Evolutionary conservation across 2,329 filamentous ascomycete genomes (phyloP), one percentile per base, ranked within the genome.

Genomic region (Eutypa lata): DNA sequence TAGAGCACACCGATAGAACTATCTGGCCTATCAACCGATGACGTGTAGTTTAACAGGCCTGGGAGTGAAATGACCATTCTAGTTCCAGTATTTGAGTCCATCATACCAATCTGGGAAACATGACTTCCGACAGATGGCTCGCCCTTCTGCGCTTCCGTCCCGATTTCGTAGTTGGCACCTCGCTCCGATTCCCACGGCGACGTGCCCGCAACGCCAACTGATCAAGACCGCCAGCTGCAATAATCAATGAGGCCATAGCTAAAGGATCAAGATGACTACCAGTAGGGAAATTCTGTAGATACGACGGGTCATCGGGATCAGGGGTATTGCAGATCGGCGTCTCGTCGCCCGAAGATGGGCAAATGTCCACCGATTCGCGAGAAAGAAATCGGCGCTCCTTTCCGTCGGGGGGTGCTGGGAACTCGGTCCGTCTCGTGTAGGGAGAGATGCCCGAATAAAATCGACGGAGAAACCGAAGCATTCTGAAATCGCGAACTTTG

Each of bases 261-360:
- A 67, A 46, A 19, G 61, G 53, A 31, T 62, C 58, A 16, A 61
- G 35, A 40, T 57, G 47, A 35, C 55, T 56, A 0, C 56, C 53
- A 18, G 21, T 18, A 6, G 52, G 24, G 19, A 16, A 38, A 16
- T 38, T 38, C 13, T 19, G 38, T n/a, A 49, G 50, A 10, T 43
- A 37, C 7, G 53, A 55, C n/a, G 56, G 54, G 11, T 43, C 19
- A 21, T 55, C 55, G 1, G 64, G 61, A 51, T 63, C 61, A 1
- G 65, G 65, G 3, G 65, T 68, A 24, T 66, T 66, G 47, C 61
- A 67, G 5, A 67, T 31, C 2, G 61, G 64, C 8, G 54, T 61
- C 44, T 67, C 65, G 14, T 66, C 61, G 5, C 62, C 61, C 3
- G 65, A 66, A 13, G 64, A 66, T 7, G 64, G 62, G 58, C 58